phyloP scores from a whole-genome alignment of 768 basidiomycete genomes.

The Jaapia argillacea region DNA sequence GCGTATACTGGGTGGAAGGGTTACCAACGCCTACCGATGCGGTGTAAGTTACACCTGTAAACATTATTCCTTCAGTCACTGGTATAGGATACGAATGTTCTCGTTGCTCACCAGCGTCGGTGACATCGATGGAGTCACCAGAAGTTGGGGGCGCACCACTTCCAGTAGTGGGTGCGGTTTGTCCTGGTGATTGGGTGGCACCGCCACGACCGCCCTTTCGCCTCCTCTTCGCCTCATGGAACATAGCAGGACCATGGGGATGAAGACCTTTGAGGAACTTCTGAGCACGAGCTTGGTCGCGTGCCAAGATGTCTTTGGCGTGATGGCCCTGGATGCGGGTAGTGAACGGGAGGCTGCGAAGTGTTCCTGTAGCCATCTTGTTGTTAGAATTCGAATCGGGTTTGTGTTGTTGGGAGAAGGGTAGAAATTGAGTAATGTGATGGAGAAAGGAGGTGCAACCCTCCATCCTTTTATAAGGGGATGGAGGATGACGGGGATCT shows the following conservation, averaged over 20 bases:
- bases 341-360: constrained; percentile 41
- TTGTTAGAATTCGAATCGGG: too few species aligned
- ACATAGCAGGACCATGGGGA: constrained; percentile 39
- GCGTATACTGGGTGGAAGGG: constrained; percentile 36
- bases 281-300: constrained; percentile 43
- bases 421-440: too few species aligned
- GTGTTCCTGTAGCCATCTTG: too few species aligned
- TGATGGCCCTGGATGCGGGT: constrained; percentile 29
- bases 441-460: too few species aligned
- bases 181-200: constrained; percentile 17
- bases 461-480: too few species aligned
- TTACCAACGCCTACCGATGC: constrained; percentile 40
- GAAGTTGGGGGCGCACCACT: constrained; percentile 7
- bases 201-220: constrained; percentile 8
- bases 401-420: too few species aligned
- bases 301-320: constrained; percentile 37
- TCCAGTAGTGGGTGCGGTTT: constrained; percentile 5
- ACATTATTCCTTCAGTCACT: too few species aligned
- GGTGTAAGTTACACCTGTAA: constrained; percentile 41
- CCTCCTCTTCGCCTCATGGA: constrained; percentile 17
- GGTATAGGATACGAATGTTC: too few species aligned
- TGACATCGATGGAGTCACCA: constrained; percentile 39
- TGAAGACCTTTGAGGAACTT: constrained; percentile 45
- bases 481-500: too few species aligned
- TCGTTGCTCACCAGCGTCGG: constrained; percentile 36